Evolutionary conservation across 1,139 yeast genomes (phyloP).

Genomic region (Candida sp.): DNA sequence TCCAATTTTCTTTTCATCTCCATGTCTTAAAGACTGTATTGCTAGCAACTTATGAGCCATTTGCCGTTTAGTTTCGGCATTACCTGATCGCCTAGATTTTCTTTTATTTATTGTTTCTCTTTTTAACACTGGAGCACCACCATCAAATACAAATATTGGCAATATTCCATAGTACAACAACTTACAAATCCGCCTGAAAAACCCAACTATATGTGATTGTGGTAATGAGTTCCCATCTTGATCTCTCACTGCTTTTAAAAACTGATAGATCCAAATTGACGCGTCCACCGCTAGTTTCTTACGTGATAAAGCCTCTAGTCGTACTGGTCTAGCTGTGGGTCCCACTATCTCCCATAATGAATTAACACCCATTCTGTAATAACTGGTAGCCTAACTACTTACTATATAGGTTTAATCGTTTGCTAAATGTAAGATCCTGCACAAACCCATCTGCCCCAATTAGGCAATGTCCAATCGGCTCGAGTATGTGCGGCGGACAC

Average conservation of each 20-base stretch:
- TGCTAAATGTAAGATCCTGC: background rate
- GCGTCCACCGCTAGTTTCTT: slow-evolving; percentile 93
- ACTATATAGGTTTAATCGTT: too few species aligned
- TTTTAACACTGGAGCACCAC: slow-evolving; percentile 90
- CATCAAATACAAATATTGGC: slow-evolving; percentile 97
- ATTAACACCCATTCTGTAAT: slow-evolving; percentile 80
- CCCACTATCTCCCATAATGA: slow-evolving; percentile 92
- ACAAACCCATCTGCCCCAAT: background rate
- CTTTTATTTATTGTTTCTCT: slow-evolving; percentile 70
- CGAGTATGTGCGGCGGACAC: background rate
- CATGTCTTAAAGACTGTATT: slow-evolving; percentile 65
- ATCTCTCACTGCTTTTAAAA: slow-evolving; percentile 91
- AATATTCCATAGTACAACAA: slow-evolving; percentile 81
- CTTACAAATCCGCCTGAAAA: slow-evolving; percentile 91
- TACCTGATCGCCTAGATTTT: slow-evolving; percentile 70
- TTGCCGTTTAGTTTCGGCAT: slow-evolving; percentile 63
- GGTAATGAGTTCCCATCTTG: slow-evolving; percentile 74
- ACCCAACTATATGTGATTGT: slow-evolving; percentile 89
- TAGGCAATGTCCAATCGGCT: background rate
- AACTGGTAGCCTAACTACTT: too few species aligned
- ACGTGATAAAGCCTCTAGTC: slow-evolving; percentile 76
- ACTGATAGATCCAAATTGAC: slow-evolving; percentile 98
- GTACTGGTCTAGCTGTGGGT: slow-evolving; percentile 87
- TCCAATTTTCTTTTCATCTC: slow-evolving; percentile 23
- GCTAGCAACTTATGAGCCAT: slow-evolving; percentile 85